Conservation (phyloP, 352 stramenopile species). For the Hyphochytrium catenoides region DNA sequence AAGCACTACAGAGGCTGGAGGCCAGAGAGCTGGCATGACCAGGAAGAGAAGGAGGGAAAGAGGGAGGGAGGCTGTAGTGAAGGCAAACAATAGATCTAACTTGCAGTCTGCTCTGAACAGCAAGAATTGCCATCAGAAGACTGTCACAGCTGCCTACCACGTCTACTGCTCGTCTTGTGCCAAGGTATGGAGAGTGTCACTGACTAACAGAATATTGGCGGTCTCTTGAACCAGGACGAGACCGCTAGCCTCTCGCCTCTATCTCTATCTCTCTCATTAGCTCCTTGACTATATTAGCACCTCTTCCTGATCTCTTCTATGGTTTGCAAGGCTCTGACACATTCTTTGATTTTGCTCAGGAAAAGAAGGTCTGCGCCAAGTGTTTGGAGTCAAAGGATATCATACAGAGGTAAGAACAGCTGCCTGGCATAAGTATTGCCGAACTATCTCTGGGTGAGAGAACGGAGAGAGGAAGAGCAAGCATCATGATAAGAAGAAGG, state of each 20-base stretch:
- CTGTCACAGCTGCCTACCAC: slow-evolving; percentile 79
- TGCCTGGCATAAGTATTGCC: neutral
- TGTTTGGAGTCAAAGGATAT: slow-evolving; percentile 51
- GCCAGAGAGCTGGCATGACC: no score
- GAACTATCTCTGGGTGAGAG: no score
- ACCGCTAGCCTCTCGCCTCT: no score
- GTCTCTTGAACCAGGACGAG: no score
- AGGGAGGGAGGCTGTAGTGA: no score
- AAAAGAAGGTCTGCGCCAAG: slow-evolving; percentile 63
- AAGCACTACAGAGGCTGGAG: no score
- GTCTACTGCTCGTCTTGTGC: slow-evolving; percentile 71
- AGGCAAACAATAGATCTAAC: neutral
- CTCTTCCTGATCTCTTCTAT: neutral
- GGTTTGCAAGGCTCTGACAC: no score
- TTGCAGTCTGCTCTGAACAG: slow-evolving; percentile 15
- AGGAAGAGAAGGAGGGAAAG: no score
- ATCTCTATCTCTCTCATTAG: neutral
- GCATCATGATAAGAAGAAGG: neutral
- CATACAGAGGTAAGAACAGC: slow-evolving; percentile 18
- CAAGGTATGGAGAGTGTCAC: no score
- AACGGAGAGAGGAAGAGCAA: no score
- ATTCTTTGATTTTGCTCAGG: no score
- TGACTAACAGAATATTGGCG: no score
- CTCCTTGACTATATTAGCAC: neutral
- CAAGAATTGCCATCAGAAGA: slow-evolving; percentile 73